Percentiles rank a stretch among this genome's conserved stretches.
Evolutionary conservation across 129 eudicot genomes (phyloP).

Genomic region (Solidago caesia): DNA sequence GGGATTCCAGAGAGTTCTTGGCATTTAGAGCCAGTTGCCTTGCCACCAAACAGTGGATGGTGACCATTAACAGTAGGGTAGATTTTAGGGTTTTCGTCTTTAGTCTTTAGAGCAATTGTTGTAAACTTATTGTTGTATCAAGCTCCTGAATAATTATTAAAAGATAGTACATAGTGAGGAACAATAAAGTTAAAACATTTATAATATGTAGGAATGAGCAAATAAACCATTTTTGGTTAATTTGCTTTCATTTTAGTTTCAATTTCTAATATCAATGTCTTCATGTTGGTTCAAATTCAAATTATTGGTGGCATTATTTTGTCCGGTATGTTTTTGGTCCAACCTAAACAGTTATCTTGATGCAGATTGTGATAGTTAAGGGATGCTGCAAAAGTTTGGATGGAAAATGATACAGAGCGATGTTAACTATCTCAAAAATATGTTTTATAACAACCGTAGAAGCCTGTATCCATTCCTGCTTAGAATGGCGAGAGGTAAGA

Average conservation of each 20-base stretch:
- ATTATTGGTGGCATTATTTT: no score
- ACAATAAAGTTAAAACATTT: constrained; percentile 1
- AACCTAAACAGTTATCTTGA: background rate
- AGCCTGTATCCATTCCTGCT: background rate
- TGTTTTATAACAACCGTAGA: background rate
- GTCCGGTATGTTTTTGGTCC: no score
- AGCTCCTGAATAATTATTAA: constrained; percentile 12
- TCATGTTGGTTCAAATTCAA: no score
- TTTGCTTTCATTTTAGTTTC: constrained; percentile 16
- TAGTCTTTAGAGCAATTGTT: constrained; percentile 3
- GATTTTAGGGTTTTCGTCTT: constrained; percentile 16
- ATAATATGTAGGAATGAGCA: constrained; percentile 1
- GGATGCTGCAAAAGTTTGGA: background rate
- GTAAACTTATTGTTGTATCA: constrained; percentile 21
- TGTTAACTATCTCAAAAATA: background rate
- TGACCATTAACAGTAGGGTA: constrained; percentile 23
- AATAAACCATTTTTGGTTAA: constrained; percentile 4
- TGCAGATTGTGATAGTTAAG: background rate
- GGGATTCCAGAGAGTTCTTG: constrained; percentile 70
- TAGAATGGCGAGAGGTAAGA: background rate
- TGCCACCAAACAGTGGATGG: constrained; percentile 43
- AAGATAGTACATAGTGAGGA: constrained; percentile 27
- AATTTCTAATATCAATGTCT: background rate
- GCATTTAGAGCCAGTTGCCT: constrained; percentile 70
- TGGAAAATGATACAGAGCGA: background rate